Evolutionary conservation across 352 stramenopile genomes (phyloP), one percentile per base, ranked within the genome.

Genomic region (Globisporangium irregulare): DNA sequence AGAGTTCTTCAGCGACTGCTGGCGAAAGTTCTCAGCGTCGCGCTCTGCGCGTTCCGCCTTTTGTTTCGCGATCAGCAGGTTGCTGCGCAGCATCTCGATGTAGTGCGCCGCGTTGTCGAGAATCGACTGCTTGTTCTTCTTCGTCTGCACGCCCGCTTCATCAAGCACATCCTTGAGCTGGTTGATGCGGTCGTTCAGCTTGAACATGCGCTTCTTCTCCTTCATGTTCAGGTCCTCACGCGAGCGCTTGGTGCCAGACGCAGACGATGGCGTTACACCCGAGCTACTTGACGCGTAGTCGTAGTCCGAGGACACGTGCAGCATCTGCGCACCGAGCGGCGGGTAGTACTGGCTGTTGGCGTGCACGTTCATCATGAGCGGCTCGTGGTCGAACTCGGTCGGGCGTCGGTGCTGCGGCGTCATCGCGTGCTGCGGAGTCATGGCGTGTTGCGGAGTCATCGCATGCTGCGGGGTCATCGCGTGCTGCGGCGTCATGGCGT

Each of bases 181-280:
- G 41, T 79, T 90, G 72, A 95, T 95, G 53, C 84, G 86, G 65
- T 95, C 86, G 61, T 95, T 95, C 4, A 95, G 80, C 81, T 95
- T 95, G 67, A 92, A 93, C 87, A 95, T 93, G 71, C 87, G 85
- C 78, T 93, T 92, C 77, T 95, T 95, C 72, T 95, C 87, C 74
- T 93, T 93, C 10, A 90, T 36, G 62, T 95, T 95, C 1, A 95
- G 74, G 62, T 93, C 87, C 62, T 95, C 84, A 12, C 87, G 81
- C 4, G 81, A 92, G 46, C 86, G 85, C 65, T 89, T 91, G 15
- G 81, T 73, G 63, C 77, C 72, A 0, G 71, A 62, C 0, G 76
- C 78, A 18, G 71, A 73, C 38, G 59, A 66, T 1, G 75, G 75
- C 38, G 80, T 87, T 20, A 75, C 74, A 3, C 75, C 75, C 8